A percentile compares a stretch with the other conserved stretches of the same genome.
These are phyloP conservation scores for Castanopsis chinensis DNA, from an alignment of 306 rosid genomes.

Conservation along the genomic window DNA sequence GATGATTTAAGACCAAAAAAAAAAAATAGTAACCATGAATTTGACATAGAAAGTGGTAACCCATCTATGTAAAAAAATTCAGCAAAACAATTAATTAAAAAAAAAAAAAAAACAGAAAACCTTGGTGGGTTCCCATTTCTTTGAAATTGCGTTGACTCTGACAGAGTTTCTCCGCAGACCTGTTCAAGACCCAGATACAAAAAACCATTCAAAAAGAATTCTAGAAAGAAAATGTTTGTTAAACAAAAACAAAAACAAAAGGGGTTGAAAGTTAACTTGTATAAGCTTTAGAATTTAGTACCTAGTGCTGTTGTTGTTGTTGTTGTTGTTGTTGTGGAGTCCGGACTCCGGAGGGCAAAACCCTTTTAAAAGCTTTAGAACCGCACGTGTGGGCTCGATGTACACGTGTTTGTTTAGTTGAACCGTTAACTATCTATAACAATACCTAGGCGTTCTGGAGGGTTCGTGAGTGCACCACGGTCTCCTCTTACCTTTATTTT, in stretches of 20 bases:
- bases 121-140: constrained; percentile 74
- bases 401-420: not conserved
- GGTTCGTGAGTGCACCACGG: not conserved
- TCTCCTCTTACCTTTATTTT: too few species aligned
- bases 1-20: not conserved
- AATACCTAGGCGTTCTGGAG: not conserved
- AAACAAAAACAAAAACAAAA: not conserved
- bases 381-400: not conserved
- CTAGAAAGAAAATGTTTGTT: not conserved
- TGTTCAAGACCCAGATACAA: constrained; percentile 28
- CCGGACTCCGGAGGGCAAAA: not conserved
- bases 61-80: not conserved
- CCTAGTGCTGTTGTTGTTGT: too few species aligned
- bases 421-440: not conserved
- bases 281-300: not conserved
- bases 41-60: not conserved
- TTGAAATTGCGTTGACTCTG: constrained; percentile 53
- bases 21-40: too few species aligned
- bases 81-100: not conserved
- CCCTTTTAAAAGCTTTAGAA: not conserved
- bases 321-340: too few species aligned
- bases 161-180: constrained; percentile 54
- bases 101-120: constrained; percentile 15
- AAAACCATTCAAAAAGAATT: constrained; percentile 1
- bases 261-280: not conserved